Evolutionary conservation across 305 asterid genomes (phyloP), one percentile per base, ranked within the genome.

Genomic region (Fraxinus xanthoxyloides): DNA sequence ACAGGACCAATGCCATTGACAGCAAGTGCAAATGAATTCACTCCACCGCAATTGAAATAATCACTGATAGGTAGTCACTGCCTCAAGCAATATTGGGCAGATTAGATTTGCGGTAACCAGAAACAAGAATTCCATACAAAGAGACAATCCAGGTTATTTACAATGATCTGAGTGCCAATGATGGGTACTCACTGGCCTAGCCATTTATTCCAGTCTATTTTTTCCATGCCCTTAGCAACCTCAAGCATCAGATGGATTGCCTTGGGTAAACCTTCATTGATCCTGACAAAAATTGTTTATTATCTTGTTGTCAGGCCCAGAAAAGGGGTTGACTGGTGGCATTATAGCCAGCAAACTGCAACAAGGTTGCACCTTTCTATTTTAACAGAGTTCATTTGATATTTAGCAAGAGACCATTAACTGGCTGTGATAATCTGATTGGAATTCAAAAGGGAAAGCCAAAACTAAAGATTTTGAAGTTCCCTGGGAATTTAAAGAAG

Each of bases 281-380:
- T 81, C 85, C 84, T 80, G 85, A 83, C 88, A 85, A 82, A 77
- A 80, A 80, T 70, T 78, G 80, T 82, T 85, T 56, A 85, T 84
- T 75, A 84, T 84, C 89, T 87, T 51, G 80, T 48, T 83, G 84
- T 85, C 86, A 87, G 75, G 87, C 86, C 87, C 86, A 77, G 80
- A 46, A 74, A 61, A 76, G 86, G 86, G 85, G 88, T 82, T 78
- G 46, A 48, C 69, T 38, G 36, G 79, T 46, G 79, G 40, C 67
- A 30, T 19, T 12, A 76, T 17, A 15, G 79, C 48, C 3, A 43
- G 38, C 69, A 43, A 76, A 23, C 35, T 48, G 35, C 79, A 17
- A 48, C 19, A 74, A 74, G 78, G 56, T 74, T n/a, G 78, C 7
- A 74, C 19, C 40, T 76, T 76, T 46, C 40, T 30, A 15, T 70